Base-by-base conservation (phyloP, 73 alveolate genomes). In the Tetrahymena borealis region DNA sequence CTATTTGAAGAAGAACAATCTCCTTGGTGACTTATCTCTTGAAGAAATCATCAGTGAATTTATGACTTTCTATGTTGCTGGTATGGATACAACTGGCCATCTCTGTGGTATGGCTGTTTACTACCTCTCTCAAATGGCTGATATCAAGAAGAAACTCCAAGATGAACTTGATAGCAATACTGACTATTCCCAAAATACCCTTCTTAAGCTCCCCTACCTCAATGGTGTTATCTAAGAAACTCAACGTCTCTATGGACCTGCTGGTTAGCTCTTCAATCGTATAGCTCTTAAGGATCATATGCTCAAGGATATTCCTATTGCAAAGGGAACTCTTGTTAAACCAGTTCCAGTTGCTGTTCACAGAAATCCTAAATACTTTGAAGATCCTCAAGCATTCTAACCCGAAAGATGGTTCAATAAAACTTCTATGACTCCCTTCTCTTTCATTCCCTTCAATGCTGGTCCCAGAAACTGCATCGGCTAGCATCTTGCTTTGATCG, bases 381-480 rank as follows among this genome's bases (percentile, higher is more conserved):
- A 60, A 60, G 85, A 60, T 0, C 85, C 85, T 20, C 85, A 60
- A 6, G 4, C 85, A 13, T 60, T 60, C 85, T 24, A 60, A 35
- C 85, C 85, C 28, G 85, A 60, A 60, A 60, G 85, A 60, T 60
- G 85, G 85, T 60, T 60, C 28, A 60, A 60, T 35, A 60, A 60
- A 60, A 60, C n/a, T 16, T 24, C 85, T 20, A 35, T 60, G 37
- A 60, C 85, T 60, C 85, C 85, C 31, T 60, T 15, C 10, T 24
- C 85, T 20, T 60, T 60, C 33, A 93, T 85, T 10, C 95, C 95
- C 35, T 93, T 93, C 78, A 92, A 90, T 28, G 95, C 95, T 85
- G 95, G 95, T 18, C 93, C 93, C 39, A 93, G 95, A 85, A 93
- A 93, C 40, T 93, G 95, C 39, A 85, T 93, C 10, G 95, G 95